Evolutionary conservation across 257 asterid genomes (phyloP).

Genomic region (Solanum clarkiae): DNA sequence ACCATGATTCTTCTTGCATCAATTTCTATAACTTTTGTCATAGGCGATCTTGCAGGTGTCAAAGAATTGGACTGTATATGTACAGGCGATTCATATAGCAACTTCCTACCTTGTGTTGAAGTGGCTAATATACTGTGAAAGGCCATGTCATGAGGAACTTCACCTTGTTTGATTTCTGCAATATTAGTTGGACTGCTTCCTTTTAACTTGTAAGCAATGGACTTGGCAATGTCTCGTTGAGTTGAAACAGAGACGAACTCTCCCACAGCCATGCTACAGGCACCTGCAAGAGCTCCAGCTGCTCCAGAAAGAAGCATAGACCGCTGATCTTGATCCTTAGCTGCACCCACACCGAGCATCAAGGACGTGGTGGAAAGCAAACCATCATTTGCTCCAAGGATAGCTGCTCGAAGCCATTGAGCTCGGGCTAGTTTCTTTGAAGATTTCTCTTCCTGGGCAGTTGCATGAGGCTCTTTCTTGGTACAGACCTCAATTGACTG

Average conservation of each 20-base stretch:
- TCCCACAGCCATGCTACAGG: slow-evolving; percentile 63
- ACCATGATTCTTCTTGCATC: neutral
- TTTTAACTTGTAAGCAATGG: neutral
- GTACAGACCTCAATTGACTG: slow-evolving; percentile 1
- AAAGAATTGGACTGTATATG: neutral
- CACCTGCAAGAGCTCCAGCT: slow-evolving; percentile 64
- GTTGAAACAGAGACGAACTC: slow-evolving; percentile 58
- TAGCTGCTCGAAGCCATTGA: slow-evolving; percentile 65
- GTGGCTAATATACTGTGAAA: neutral
- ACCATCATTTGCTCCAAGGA: slow-evolving; percentile 60
- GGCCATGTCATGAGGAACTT: neutral
- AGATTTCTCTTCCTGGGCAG: slow-evolving; percentile 3
- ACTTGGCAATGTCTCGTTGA: slow-evolving; percentile 38
- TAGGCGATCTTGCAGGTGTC: slow-evolving; percentile 23
- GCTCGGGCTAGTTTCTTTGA: slow-evolving; percentile 17
- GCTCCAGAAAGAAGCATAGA: slow-evolving; percentile 39
- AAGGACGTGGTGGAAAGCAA: slow-evolving; percentile 49
- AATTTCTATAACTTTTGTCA: slow-evolving; percentile 10
- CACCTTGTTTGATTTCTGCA: neutral
- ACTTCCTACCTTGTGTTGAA: neutral
- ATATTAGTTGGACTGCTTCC: neutral
- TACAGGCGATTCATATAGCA: neutral
- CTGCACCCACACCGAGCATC: slow-evolving; percentile 62
- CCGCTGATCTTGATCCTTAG: slow-evolving; percentile 28
- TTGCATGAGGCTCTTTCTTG: slow-evolving; percentile 8